Evolutionary conservation across 345 rosid genomes (phyloP).

Genomic region (Arabidopsis suecica): DNA sequence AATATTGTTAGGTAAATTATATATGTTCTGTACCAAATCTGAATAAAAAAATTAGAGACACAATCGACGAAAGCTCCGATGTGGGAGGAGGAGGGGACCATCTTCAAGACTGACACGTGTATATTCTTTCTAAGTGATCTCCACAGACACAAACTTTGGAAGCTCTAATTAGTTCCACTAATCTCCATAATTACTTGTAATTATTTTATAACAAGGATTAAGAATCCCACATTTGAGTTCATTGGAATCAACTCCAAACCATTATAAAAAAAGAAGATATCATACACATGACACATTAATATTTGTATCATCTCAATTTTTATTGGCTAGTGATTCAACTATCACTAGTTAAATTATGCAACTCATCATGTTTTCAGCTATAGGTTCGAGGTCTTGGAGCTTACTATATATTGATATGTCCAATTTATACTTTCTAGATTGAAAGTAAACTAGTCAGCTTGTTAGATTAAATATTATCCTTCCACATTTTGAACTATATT

Average conservation of each 20-base stretch:
- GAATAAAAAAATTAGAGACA: conserved; percentile 27
- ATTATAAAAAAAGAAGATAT: conserved; percentile 19
- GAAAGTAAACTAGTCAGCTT: conserved; percentile 1
- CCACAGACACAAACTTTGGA: conserved; percentile 27
- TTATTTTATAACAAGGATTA: conserved; percentile 13
- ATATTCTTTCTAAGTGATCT: conserved; percentile 40
- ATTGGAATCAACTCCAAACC: conserved; percentile 41
- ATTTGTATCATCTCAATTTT: conserved; percentile 7
- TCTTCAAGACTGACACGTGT: conserved; percentile 34
- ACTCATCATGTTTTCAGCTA: not conserved
- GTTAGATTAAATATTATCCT: conserved; percentile 18
- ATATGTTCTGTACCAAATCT: conserved; percentile 10
- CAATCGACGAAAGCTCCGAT: conserved; percentile 46
- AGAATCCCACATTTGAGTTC: conserved; percentile 38
- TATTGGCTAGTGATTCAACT: conserved; percentile 25
- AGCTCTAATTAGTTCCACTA: conserved; percentile 36
- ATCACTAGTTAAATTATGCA: conserved; percentile 26
- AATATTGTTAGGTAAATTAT: not conserved
- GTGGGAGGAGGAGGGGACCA: conserved; percentile 46
- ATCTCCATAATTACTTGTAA: conserved; percentile 39
- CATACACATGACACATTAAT: conserved; percentile 31
- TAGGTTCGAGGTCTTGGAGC: conserved; percentile 22
- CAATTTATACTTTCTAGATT: conserved; percentile 36
- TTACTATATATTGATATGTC: conserved; percentile 33
- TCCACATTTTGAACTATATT: not conserved